These are phyloP conservation scores for Candida sp. DNA, from an alignment of 1,139 yeast genomes.

Conservation along the genomic window DNA sequence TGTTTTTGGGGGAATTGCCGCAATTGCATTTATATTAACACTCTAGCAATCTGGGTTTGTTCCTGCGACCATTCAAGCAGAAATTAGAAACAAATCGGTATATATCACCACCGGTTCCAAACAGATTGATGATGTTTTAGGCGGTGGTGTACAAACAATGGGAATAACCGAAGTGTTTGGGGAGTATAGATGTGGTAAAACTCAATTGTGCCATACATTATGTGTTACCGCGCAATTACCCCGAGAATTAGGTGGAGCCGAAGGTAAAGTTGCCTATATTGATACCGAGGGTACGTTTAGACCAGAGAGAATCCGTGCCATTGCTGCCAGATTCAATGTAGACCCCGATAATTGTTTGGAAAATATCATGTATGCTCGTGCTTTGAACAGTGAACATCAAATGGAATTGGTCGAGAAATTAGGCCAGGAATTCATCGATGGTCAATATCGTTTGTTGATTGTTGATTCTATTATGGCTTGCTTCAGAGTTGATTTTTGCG, in stretches of 20 bases:
- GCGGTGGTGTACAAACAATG: conserved; percentile 62
- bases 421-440: conserved; percentile 47
- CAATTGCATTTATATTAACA: conserved; percentile 3
- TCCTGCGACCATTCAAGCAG: conserved; percentile 51
- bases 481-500: conserved; percentile 57
- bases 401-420: conserved; percentile 53
- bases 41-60: conserved; percentile 43
- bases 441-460: conserved; percentile 40
- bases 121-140: conserved; percentile 49
- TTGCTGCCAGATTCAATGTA: conserved; percentile 52
- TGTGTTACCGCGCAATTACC: conserved; percentile 61
- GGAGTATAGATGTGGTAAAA: conserved; percentile 60
- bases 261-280: conserved; percentile 59
- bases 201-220: conserved; percentile 57
- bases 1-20: not conserved
- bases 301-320: conserved; percentile 53
- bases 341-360: conserved; percentile 53
- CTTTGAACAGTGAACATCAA: conserved; percentile 59
- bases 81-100: conserved; percentile 43
- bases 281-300: conserved; percentile 63
- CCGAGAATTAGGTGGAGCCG: conserved; percentile 53
- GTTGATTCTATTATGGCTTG: conserved; percentile 62
- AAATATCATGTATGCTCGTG: conserved; percentile 56
- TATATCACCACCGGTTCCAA: conserved; percentile 53
- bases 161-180: conserved; percentile 63